A percentile compares a stretch with the other conserved stretches of the same genome.
These are phyloP conservation scores for Fusarium austroafricanum DNA, from an alignment of 2,329 filamentous ascomycete species.

Conservation along the genomic window DNA sequence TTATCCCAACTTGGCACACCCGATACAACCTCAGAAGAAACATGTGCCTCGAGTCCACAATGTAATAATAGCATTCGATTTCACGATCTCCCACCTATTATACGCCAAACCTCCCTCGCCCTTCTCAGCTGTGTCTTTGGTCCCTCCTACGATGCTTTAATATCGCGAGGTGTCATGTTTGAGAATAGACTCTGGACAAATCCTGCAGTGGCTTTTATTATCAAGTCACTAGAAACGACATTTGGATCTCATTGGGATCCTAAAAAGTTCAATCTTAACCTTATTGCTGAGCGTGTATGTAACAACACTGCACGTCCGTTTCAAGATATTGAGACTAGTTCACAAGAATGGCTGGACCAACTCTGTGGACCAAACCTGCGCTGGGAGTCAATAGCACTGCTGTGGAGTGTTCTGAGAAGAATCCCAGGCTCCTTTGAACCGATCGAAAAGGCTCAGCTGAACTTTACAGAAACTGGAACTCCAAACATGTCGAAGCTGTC, in stretches of 20 bases:
- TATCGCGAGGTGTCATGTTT: neutral
- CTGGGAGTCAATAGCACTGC: slow-evolving; percentile 3
- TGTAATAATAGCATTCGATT: neutral
- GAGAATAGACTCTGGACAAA: slow-evolving; percentile 17
- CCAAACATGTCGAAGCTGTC: neutral
- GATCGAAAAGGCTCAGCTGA: neutral
- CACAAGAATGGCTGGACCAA: slow-evolving; percentile 7
- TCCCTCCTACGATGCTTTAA: neutral
- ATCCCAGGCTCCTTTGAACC: neutral
- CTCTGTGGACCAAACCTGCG: slow-evolving; percentile 1
- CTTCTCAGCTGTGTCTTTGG: slow-evolving; percentile 3
- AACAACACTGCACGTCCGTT: slow-evolving; percentile 1
- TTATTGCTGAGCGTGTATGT: neutral
- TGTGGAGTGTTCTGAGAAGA: slow-evolving; percentile 14
- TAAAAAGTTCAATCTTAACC: neutral
- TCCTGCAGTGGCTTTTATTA: neutral
- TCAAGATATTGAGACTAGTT: neutral
- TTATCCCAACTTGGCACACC: slow-evolving; percentile 1
- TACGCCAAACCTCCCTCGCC: neutral
- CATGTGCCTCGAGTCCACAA: neutral
- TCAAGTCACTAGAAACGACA: neutral
- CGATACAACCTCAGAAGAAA: neutral
- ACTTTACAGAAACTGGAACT: neutral
- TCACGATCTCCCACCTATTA: neutral
- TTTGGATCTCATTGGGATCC: neutral